Conservation (phyloP, 129 eudicot species). For the Oenanthe sinensis region DNA sequence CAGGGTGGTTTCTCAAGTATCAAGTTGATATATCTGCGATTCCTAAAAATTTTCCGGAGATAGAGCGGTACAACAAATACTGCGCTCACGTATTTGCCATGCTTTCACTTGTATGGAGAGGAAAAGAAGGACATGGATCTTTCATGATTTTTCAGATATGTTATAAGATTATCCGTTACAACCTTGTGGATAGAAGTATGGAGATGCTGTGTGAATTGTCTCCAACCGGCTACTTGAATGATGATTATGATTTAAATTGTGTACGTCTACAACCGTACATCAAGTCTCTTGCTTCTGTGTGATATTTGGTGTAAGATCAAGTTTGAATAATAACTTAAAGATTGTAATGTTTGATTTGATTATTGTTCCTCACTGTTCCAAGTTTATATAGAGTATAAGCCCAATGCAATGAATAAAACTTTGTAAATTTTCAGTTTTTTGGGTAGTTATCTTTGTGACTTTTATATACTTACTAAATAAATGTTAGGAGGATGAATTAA, state of each 20-base stretch:
- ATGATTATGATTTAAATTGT: neutral
- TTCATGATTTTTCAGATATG: neutral
- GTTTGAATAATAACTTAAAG: neutral
- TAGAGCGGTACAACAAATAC: neutral
- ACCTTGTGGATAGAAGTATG: neutral
- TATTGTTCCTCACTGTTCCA: too few species aligned
- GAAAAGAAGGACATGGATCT: neutral
- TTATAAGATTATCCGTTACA: neutral
- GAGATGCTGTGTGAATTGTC: neutral
- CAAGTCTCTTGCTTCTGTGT: neutral
- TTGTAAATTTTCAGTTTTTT: too few species aligned
- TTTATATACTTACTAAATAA: too few species aligned
- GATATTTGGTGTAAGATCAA: neutral
- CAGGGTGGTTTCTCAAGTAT: too few species aligned
- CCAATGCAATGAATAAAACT: too few species aligned
- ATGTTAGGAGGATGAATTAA: too few species aligned
- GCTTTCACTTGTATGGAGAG: neutral
- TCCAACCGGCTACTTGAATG: neutral
- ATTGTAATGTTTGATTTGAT: neutral
- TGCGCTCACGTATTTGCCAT: neutral
- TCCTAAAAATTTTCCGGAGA: neutral
- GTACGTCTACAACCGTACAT: neutral
- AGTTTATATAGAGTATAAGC: too few species aligned
- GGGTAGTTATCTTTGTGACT: too few species aligned
- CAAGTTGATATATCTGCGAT: too few species aligned